Conservation (phyloP, 805 yeast genomes). For the Schizosaccharomyces lindneri region DNA sequence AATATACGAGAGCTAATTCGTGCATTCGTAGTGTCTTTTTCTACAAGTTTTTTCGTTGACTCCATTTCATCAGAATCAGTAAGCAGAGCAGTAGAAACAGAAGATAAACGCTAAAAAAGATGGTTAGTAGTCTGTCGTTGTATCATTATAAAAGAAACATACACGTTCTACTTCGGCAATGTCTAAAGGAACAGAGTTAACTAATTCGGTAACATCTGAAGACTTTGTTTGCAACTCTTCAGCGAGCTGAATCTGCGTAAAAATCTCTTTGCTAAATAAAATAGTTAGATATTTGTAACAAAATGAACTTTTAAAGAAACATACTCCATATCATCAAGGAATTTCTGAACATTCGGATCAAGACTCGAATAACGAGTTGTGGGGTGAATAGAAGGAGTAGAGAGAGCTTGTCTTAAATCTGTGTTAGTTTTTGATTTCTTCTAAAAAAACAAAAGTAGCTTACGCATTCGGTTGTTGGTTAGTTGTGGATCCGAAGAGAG, state of each 20-base stretch:
- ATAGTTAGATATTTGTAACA: neutral
- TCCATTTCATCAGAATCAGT: neutral
- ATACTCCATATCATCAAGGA: slow-evolving; percentile 25
- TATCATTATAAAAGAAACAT: neutral
- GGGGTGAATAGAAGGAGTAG: slow-evolving; percentile 18
- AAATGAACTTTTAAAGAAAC: neutral
- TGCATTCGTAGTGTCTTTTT: neutral
- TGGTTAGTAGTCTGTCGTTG: neutral
- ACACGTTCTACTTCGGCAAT: slow-evolving; percentile 22
- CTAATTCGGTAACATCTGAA: slow-evolving; percentile 17
- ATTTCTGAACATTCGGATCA: slow-evolving; percentile 26
- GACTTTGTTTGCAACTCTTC: slow-evolving; percentile 3
- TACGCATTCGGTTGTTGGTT: neutral
- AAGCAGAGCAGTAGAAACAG: neutral
- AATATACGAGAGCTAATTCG: neutral
- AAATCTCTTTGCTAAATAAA: neutral
- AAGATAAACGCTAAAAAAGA: neutral
- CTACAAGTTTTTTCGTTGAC: slow-evolving; percentile 5
- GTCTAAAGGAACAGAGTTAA: slow-evolving; percentile 28
- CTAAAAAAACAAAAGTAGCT: neutral
- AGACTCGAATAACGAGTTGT: slow-evolving; percentile 33
- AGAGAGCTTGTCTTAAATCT: neutral
- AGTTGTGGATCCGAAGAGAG: neutral
- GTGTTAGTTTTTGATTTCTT: neutral
- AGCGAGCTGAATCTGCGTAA: neutral